Evolutionary conservation across 768 basidiomycete species (phyloP).

Genomic region (Macrolepiota fuliginosa): DNA sequence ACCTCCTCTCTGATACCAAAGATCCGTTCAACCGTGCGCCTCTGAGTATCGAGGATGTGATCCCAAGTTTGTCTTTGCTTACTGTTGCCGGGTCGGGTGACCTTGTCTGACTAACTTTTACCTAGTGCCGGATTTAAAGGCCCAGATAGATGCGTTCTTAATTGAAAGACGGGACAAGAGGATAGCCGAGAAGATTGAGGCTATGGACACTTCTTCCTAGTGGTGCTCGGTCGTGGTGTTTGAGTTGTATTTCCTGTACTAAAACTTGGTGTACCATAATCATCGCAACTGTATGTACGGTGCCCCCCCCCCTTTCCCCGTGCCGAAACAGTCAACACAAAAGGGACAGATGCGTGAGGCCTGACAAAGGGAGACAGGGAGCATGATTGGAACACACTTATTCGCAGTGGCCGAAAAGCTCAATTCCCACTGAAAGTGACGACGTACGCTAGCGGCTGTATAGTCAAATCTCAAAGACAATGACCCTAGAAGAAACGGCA

Average conservation of each 20-base stretch:
- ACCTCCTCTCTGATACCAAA: constrained; percentile 84
- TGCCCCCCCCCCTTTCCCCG: too few species aligned
- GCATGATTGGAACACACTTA: too few species aligned
- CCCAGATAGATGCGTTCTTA: constrained; percentile 70
- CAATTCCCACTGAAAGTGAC: too few species aligned
- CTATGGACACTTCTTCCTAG: constrained; percentile 11
- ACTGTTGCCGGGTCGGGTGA: neutral
- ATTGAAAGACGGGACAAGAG: constrained; percentile 50
- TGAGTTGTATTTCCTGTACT: neutral
- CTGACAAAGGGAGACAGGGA: too few species aligned
- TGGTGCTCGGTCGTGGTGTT: neutral
- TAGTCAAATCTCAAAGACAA: too few species aligned
- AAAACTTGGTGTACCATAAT: neutral
- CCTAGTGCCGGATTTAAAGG: constrained; percentile 68
- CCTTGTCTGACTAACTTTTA: constrained; percentile 5
- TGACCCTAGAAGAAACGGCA: too few species aligned
- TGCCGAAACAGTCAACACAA: too few species aligned
- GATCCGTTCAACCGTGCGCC: constrained; percentile 97
- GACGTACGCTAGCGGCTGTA: too few species aligned
- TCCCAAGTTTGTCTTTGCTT: constrained; percentile 55
- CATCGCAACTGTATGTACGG: neutral
- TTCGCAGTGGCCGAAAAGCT: too few species aligned
- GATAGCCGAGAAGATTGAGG: constrained; percentile 14
- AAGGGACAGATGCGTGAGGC: too few species aligned
- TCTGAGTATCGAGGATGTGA: constrained; percentile 73